A percentile compares a stretch with the other conserved stretches of the same genome.
Evolutionary conservation across 805 yeast genomes (phyloP).

Genomic region (Candida sphagnicola): DNA sequence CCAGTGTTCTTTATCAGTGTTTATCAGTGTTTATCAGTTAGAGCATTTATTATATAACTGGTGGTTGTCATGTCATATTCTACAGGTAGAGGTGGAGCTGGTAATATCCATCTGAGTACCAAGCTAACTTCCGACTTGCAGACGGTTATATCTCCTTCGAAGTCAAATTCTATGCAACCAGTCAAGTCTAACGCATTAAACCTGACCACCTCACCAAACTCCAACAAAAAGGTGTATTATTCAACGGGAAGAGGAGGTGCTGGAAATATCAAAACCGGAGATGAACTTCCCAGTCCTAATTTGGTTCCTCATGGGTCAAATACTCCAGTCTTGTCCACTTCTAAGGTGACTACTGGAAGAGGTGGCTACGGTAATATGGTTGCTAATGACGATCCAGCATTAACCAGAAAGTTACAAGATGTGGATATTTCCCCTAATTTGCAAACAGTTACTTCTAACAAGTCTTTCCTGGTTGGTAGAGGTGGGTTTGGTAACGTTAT

Average conservation of each 20-base stretch:
- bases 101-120: constrained; percentile 22
- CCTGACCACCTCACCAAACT: constrained; percentile 2
- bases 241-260: constrained; percentile 83
- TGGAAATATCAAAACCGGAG: constrained; percentile 54
- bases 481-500: constrained; percentile 66
- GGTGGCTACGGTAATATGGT: constrained; percentile 81
- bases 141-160: constrained; percentile 11
- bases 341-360: constrained; percentile 65
- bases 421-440: constrained; percentile 45
- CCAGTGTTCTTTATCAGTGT: too few relatives aligned
- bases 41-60: too few relatives aligned
- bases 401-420: constrained; percentile 63
- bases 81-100: constrained; percentile 40
- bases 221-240: constrained; percentile 34
- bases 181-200: constrained; percentile 8
- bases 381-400: constrained; percentile 52
- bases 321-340: constrained; percentile 55
- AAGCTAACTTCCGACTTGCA: constrained; percentile 15
- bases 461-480: constrained; percentile 52
- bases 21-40: too few relatives aligned
- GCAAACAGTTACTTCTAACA: constrained; percentile 41
- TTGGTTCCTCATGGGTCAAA: constrained; percentile 56
- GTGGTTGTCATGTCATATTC: constrained; percentile 19
- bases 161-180: constrained; percentile 7
- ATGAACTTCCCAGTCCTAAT: constrained; percentile 47